Conservation (phyloP, 2,329 filamentous ascomycete genomes). For the Colletotrichum somersetense region DNA sequence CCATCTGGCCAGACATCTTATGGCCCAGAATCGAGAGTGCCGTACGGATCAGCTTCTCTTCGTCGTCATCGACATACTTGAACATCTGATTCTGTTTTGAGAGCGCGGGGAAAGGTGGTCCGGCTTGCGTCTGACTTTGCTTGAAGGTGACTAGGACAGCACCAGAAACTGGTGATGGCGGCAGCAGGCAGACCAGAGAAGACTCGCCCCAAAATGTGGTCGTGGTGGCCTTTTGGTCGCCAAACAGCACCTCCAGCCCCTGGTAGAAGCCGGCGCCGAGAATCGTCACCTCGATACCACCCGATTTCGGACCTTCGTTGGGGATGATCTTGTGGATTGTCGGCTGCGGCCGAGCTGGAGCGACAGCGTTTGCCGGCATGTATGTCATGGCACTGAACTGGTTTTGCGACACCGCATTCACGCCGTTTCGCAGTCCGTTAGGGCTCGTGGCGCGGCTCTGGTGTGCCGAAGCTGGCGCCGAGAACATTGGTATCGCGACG, state of each 20-base stretch:
- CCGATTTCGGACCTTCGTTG: constrained; percentile 82
- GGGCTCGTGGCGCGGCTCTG: constrained; percentile 85
- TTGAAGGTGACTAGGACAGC: constrained; percentile 79
- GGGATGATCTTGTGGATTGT: constrained; percentile 89
- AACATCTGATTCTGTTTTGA: constrained; percentile 67
- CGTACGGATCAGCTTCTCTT: constrained; percentile 76
- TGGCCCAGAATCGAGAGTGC: constrained; percentile 74
- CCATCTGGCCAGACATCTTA: constrained; percentile 73
- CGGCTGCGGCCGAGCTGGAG: constrained; percentile 60
- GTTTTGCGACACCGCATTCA: constrained; percentile 56
- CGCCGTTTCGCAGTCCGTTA: constrained; percentile 62
- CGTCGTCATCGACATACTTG: constrained; percentile 80
- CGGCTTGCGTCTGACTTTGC: constrained; percentile 58
- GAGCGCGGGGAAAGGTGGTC: constrained; percentile 49
- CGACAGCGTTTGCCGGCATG: constrained; percentile 60
- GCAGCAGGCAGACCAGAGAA: constrained; percentile 83
- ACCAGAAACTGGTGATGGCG: constrained; percentile 76
- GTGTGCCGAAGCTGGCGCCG: constrained; percentile 78
- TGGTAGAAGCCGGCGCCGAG: constrained; percentile 84
- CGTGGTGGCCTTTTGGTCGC: constrained; percentile 72
- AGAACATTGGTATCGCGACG: constrained; percentile 74
- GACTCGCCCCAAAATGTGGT: constrained; percentile 86
- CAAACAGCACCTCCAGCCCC: constrained; percentile 87
- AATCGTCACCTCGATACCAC: constrained; percentile 89
- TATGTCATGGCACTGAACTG: constrained; percentile 65